Evolutionary conservation across 2,329 filamentous ascomycete genomes (phyloP), one percentile per base, ranked within the genome.

Genomic region (Exophiala alcalophila): DNA sequence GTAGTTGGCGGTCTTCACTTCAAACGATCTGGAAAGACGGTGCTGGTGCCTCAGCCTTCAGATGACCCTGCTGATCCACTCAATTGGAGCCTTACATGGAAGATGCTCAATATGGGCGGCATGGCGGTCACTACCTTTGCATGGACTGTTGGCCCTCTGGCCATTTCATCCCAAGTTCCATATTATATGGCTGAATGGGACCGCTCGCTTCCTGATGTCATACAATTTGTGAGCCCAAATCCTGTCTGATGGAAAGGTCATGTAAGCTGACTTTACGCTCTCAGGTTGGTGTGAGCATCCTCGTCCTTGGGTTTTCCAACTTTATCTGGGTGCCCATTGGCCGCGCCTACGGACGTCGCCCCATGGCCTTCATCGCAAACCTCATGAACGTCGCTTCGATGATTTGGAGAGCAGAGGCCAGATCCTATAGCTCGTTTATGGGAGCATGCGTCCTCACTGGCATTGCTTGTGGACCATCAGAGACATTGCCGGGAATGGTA

Each of bases 231-330:
- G 5, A 40, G 43, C 39, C 26, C 19, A 21, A 15, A 25, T 23
- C 21, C 9, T 6, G 12, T 34, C 18, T 34, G 31, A 34, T 5
- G 8, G 11, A 27, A 11, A 16, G 14, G 18, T 24, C 19, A 9
- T 12, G 5, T 25, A 26, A 11, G 11, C 24, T 30, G 15, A 44
- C 20, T 30, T 29, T 4, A 10, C 21, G 5, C 15, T 14, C 11
- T 8, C n/a, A 45, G 41, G 16, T 40, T 2, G 68, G 68, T 0
- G 59, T 68, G 19, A 69, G 65, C 28, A 65, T 71, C 25, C 64
- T 71, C 32, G 66, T 65, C 1, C 61, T 70, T 1, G 69, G 68
- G 1, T 68, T 66, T 40, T 63, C 65, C 14, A 71, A 70, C 39
- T 65, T 72, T 46, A 52, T 71, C 44, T 65, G 34, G 34, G 35